phyloP scores from a whole-genome alignment of 805 yeast species.

The Candida berthetii region DNA sequence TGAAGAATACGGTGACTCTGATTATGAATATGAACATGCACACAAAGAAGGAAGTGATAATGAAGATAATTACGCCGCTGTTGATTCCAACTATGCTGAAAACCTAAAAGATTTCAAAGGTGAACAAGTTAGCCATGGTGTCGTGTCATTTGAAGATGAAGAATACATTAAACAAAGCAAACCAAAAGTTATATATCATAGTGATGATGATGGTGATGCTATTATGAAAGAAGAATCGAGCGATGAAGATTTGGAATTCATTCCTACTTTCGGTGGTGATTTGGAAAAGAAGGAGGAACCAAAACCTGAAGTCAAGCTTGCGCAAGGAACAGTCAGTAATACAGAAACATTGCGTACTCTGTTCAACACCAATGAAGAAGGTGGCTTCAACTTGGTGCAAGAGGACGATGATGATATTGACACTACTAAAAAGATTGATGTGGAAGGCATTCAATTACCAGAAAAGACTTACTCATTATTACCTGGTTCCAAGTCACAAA shows the following conservation, averaged over 20 bases:
- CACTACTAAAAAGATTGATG: slow-evolving; percentile 20
- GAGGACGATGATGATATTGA: slow-evolving; percentile 44
- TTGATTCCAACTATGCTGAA: slow-evolving; percentile 23
- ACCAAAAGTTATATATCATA: neutral
- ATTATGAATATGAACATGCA: slow-evolving; percentile 39
- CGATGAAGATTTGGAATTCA: slow-evolving; percentile 35
- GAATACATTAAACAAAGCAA: slow-evolving; percentile 10
- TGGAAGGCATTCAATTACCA: slow-evolving; percentile 17
- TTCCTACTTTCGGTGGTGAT: slow-evolving; percentile 44
- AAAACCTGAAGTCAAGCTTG: slow-evolving; percentile 5
- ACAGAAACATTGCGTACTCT: slow-evolving; percentile 61
- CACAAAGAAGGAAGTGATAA: slow-evolving; percentile 26
- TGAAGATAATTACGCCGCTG: slow-evolving; percentile 26
- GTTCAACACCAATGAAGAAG: slow-evolving; percentile 39
- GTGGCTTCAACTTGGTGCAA: slow-evolving; percentile 35
- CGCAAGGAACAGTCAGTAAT: slow-evolving; percentile 28
- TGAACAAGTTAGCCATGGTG: slow-evolving; percentile 11
- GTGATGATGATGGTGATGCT: slow-evolving; percentile 9
- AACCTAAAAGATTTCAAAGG: slow-evolving; percentile 19
- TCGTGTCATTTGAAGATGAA: slow-evolving; percentile 14
- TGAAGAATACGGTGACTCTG: slow-evolving; percentile 30
- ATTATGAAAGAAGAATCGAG: slow-evolving; percentile 20
- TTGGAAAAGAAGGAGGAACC: slow-evolving; percentile 1
- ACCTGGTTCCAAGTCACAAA: slow-evolving; percentile 18
- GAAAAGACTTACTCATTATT: slow-evolving; percentile 11